A percentile compares a stretch with the other conserved stretches of the same genome.
phyloP scores from a whole-genome alignment of 345 rosid species.

The Eucalyptus sp. region DNA sequence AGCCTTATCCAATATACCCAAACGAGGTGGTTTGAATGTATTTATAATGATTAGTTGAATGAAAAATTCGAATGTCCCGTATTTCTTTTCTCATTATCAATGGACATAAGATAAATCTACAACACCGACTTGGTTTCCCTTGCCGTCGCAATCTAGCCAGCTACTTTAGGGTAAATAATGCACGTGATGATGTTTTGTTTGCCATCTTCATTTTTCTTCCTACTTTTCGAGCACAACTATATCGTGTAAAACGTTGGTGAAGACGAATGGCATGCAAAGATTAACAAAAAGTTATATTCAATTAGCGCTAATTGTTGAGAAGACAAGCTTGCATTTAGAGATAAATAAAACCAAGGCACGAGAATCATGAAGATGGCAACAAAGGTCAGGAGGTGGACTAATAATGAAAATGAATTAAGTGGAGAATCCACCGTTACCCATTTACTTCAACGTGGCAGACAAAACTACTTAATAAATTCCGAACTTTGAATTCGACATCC shows the following conservation, averaged over 20 bases:
- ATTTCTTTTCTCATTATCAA: background rate
- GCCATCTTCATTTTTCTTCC: background rate
- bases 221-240: background rate
- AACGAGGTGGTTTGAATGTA: accelerated
- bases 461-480: background rate
- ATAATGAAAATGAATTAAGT: background rate
- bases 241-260: background rate
- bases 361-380: background rate
- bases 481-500: background rate
- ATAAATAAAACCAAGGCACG: background rate
- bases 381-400: background rate
- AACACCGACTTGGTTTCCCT: background rate
- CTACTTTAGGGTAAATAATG: background rate
- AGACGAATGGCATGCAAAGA: background rate
- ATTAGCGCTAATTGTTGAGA: background rate
- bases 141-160: background rate
- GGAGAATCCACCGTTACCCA: background rate
- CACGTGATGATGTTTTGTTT: background rate
- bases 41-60: background rate
- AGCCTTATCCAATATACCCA: background rate
- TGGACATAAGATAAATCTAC: background rate
- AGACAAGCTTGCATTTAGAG: background rate
- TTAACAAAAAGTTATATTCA: background rate
- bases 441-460: background rate
- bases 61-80: background rate